Base-by-base conservation (phyloP, 2,329 filamentous ascomycete genomes). In the Cercospora sojina region DNA sequence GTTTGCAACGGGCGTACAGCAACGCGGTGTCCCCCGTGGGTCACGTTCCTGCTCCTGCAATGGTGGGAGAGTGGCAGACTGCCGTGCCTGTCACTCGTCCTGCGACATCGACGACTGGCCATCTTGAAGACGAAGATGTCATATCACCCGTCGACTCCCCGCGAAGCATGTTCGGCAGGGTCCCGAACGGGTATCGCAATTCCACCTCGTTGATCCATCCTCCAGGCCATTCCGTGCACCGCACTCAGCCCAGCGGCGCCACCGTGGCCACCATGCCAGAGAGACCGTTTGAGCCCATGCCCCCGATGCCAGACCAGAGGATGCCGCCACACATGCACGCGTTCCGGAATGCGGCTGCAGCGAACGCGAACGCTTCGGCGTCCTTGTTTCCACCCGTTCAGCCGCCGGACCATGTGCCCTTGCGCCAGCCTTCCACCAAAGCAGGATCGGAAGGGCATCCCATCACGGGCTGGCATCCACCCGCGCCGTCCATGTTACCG, bases 381-480 rank as follows among this genome's bases (percentile, higher is more conserved):
- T 73, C 75, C 5, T 66, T 76, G n/a, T 75, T 77, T 64, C 72
- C 74, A 10, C 65, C 72, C 3, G 64, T 68, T 2, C 70, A 73
- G 31, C 56, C 71, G 0, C 35, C 68, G 23, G 70, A 75, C 65
- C 75, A 74, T 51, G 72, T 77, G 3, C 75, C 75, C 1, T 63
- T 73, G 10, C 72, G 69, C 16, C 67, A 64, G 31, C 64, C 57
- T 12, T 68, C 67, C 13, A 65, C 65, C 23, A 69, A 67, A 23
- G 69, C 72, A 10, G 73, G 75, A 9, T 72, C 70, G 1, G 72
- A 72, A 1, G 71, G 72, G 2, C 76, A 78, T 61, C 75, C 76
- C 1, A 69, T 78, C 59, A 77, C 73, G 5, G 75, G 70, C 2
- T 78, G 76, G 76, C 74, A 74, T 67, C 76, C 76, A 6, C 76